phyloP scores from a whole-genome alignment of 2,329 filamentous ascomycete species.

The Nothophoma quercina region DNA sequence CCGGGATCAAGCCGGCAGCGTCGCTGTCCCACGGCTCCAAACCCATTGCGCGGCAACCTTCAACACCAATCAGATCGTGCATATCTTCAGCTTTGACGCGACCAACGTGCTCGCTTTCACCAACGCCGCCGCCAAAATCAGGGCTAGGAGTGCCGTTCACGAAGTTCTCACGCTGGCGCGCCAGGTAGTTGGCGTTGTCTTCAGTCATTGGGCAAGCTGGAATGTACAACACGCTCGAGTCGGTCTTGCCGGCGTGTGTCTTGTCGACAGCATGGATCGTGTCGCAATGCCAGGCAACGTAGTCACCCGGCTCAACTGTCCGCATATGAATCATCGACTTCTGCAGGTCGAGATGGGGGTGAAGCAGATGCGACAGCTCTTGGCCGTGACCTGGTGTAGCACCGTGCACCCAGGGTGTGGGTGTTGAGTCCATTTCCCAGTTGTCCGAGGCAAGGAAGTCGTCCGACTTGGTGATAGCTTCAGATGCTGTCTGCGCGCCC shows the following conservation, averaged over 20 bases:
- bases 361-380: slow-evolving; percentile 69
- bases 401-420: slow-evolving; percentile 71
- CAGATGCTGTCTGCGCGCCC: slow-evolving; percentile 42
- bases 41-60: slow-evolving; percentile 65
- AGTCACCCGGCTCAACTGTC: slow-evolving; percentile 74
- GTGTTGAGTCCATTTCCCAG: slow-evolving; percentile 64
- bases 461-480: slow-evolving; percentile 39
- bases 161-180: slow-evolving; percentile 75
- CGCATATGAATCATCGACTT: slow-evolving; percentile 77
- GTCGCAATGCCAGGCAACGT: slow-evolving; percentile 82
- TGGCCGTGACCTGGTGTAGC: slow-evolving; percentile 73
- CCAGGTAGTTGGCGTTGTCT: slow-evolving; percentile 74
- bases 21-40: slow-evolving; percentile 59
- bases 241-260: slow-evolving; percentile 72
- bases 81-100: slow-evolving; percentile 52
- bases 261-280: slow-evolving; percentile 84
- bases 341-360: slow-evolving; percentile 74
- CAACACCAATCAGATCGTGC: slow-evolving; percentile 49
- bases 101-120: slow-evolving; percentile 63
- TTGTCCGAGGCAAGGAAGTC: slow-evolving; percentile 63
- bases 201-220: slow-evolving; percentile 83
- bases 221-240: slow-evolving; percentile 89
- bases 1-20: slow-evolving; percentile 55
- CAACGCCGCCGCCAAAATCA: slow-evolving; percentile 66
- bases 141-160: slow-evolving; percentile 62